Evolutionary conservation across 495 filamentous ascomycete genomes (phyloP).

Genomic region (Penicillium taxi): DNA sequence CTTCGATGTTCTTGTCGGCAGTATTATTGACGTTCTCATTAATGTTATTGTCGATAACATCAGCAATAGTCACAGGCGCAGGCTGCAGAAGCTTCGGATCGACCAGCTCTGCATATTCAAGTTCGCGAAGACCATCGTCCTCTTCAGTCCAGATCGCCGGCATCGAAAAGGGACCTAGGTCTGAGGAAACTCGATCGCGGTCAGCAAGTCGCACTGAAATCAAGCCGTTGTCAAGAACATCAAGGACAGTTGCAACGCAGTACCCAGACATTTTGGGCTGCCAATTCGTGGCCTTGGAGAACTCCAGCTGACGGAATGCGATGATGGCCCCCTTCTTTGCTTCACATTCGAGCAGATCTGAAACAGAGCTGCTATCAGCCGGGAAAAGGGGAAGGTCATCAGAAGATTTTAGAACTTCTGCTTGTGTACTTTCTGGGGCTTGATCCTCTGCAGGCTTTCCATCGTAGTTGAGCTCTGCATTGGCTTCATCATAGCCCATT

Average conservation of each 20-base stretch:
- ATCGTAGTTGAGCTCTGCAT: slow-evolving; percentile 48
- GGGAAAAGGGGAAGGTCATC: slow-evolving; percentile 64
- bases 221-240: slow-evolving; percentile 35
- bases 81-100: slow-evolving; percentile 53
- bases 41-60: slow-evolving; percentile 16
- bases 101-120: slow-evolving; percentile 49
- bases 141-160: slow-evolving; percentile 49
- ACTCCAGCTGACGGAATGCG: slow-evolving; percentile 67
- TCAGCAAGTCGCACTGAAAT: slow-evolving; percentile 59
- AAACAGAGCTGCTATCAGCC: slow-evolving; percentile 47
- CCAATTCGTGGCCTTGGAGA: slow-evolving; percentile 70
- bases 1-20: slow-evolving; percentile 16
- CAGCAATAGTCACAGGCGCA: slow-evolving; percentile 8
- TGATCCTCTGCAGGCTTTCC: slow-evolving; percentile 26
- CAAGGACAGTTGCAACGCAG: slow-evolving; percentile 57
- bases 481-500: slow-evolving; percentile 18
- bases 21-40: slow-evolving; percentile 21
- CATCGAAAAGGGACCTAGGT: slow-evolving; percentile 61
- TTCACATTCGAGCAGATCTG: slow-evolving; percentile 44
- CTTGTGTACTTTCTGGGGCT: slow-evolving; percentile 1
- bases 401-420: slow-evolving; percentile 17
- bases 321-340: slow-evolving; percentile 59
- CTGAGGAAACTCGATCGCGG: slow-evolving; percentile 49
- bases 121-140: slow-evolving; percentile 46
- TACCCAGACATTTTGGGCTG: slow-evolving; percentile 62